Evolutionary conservation across 441 rosid genomes (phyloP), one percentile per base, ranked within the genome.

Genomic region (Melastoma candidum): DNA sequence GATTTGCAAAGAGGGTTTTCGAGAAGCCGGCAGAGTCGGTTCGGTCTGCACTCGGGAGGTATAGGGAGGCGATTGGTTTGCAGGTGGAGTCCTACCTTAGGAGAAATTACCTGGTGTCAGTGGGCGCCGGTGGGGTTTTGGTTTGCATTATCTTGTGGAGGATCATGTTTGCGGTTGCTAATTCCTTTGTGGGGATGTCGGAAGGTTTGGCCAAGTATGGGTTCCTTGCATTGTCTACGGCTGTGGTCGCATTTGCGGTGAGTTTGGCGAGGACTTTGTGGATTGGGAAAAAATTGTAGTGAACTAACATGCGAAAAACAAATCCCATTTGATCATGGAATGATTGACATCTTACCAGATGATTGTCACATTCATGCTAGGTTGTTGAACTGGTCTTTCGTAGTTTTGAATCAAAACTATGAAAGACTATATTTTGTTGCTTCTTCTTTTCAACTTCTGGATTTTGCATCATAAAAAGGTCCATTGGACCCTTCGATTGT

Each of bases 161-260:
- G 79, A 63, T 87, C 67, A 84, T 87, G 95, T 90, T 79, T 63
- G 96, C 92, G 4, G 71, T 87, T 69, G 97, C 97, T 53, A 86
- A 57, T 54, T 72, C 94, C 26, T 83, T 83, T 60, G 79, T 83
- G 49, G 86, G 90, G 50, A 76, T 90, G 52, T 90, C 95, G 8
- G 97, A 87, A 59, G 95, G 96, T 63, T 75, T 90, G 93, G 85
- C 96, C 41, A 87, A 90, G 77, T 90, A 83, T 49, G 96, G 90
- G 17, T 85, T 87, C 64, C 93, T 90, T 52, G 95, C 96, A 14
- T 92, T 87, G 60, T 90, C 97, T 4, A 64, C 90, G 24, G 96
- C 97, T 63, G 68, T 84, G 24, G 96, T 90, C 60, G 85, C 92
- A 51, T 87, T 90, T 56, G 58, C 83, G 51, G 95, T 90, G 72